These are phyloP conservation scores for Sarocladiaceae sp. DNA, from an alignment of 2,329 filamentous ascomycete species.

Conservation along the genomic window DNA sequence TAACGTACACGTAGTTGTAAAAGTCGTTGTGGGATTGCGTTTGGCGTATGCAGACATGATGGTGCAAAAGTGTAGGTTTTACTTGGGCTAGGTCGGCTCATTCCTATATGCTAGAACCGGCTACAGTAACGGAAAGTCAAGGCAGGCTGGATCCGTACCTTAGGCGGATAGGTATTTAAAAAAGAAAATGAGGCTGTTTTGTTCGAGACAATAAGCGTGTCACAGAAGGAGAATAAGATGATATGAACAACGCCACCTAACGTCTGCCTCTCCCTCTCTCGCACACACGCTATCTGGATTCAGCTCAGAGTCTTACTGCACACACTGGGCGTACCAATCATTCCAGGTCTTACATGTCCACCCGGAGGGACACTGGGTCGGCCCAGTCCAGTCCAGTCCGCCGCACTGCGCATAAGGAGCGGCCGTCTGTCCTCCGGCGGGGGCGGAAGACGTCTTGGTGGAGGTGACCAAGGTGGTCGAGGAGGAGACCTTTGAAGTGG, in stretches of 20 bases:
- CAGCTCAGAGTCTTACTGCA: neutral
- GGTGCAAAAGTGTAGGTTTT: no score
- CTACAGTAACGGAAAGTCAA: no score
- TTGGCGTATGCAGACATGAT: no score
- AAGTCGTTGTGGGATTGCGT: no score
- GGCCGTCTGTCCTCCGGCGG: conserved; percentile 1
- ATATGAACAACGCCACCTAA: conserved; percentile 4
- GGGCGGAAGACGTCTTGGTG: conserved; percentile 8
- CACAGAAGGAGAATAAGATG: neutral
- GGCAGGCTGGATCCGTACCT: no score
- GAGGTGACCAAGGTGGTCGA: conserved; percentile 6
- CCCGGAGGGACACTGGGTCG: conserved; percentile 5
- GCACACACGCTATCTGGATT: neutral
- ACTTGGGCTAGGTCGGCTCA: no score
- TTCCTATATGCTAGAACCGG: no score
- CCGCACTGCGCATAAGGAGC: conserved; percentile 3
- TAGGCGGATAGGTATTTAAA: no score
- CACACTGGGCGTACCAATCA: conserved; percentile 6
- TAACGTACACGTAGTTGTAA: no score
- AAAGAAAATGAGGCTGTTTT: no score
- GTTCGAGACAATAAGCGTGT: neutral
- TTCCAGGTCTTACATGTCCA: conserved; percentile 3
- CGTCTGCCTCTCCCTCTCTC: neutral
- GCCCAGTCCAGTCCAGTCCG: conserved; percentile 4
- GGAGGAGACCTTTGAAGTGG: conserved; percentile 3